Evolutionary conservation across 148 eudicot genomes (phyloP).

Genomic region (Rhododendron simsii): DNA sequence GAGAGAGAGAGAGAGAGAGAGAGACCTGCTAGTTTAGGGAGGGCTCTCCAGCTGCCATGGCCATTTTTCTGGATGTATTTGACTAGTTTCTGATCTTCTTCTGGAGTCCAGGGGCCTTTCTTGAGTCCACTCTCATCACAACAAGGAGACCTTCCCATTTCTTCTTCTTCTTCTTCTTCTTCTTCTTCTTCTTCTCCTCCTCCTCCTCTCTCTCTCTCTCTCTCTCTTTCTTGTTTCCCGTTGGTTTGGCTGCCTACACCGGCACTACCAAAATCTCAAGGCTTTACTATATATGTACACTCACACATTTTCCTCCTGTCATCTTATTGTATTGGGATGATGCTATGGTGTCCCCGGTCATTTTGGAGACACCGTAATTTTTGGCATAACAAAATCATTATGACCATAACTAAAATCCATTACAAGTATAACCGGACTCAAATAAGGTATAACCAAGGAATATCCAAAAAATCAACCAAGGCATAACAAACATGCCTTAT

Average conservation of each 20-base stretch:
- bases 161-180: background rate
- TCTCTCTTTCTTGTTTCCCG: background rate
- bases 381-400: too few species aligned
- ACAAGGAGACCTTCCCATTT: slow-evolving; percentile 82
- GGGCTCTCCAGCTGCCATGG: slow-evolving; percentile 97
- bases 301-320: slow-evolving; percentile 22
- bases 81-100: slow-evolving; percentile 73
- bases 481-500: too few species aligned
- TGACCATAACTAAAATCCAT: too few species aligned
- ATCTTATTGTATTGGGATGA: background rate
- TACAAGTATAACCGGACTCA: too few species aligned
- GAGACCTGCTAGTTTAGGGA: slow-evolving; percentile 76
- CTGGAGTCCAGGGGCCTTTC: slow-evolving; percentile 94
- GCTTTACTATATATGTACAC: slow-evolving; percentile 28
- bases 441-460: too few species aligned
- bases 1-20: background rate
- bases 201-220: background rate
- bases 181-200: too few species aligned
- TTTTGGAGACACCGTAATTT: too few species aligned
- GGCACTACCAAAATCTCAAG: slow-evolving; percentile 55
- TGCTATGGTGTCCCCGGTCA: too few species aligned
- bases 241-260: slow-evolving; percentile 47
- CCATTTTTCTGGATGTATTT: slow-evolving; percentile 65
- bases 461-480: too few species aligned
- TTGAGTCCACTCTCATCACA: slow-evolving; percentile 75